Evolutionary conservation across 257 asterid species (phyloP).

Genomic region (Solanum chiquidenum): DNA sequence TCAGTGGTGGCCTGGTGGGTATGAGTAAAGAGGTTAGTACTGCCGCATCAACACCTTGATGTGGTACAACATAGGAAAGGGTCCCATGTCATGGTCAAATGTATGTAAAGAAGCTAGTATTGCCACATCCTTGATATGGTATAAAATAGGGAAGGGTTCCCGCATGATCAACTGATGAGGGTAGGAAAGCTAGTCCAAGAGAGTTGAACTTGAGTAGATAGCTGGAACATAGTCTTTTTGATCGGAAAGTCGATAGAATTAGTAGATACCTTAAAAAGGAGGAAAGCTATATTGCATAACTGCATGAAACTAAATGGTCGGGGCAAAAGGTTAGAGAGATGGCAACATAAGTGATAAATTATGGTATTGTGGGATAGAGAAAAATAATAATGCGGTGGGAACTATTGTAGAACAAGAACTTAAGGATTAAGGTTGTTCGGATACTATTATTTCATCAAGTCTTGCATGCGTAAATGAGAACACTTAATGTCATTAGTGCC

Average conservation of each 20-base stretch:
- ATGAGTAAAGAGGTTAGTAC: not conserved
- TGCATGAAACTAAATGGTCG: not conserved
- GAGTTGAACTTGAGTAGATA: not conserved
- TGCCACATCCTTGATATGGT: not conserved
- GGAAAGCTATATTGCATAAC: not conserved
- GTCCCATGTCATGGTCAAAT: not conserved
- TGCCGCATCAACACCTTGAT: not conserved
- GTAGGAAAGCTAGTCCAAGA: not conserved
- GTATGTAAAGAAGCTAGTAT: not conserved
- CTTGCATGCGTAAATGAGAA: not conserved
- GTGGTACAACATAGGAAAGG: not conserved
- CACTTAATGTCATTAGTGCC: not conserved
- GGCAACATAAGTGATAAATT: not conserved
- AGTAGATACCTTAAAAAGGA: not conserved
- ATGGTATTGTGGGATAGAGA: not conserved
- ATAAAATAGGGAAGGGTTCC: not conserved
- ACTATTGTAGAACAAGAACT: not conserved
- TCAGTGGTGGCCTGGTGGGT: not conserved
- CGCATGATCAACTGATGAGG: not conserved
- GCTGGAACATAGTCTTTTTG: not conserved
- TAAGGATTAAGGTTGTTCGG: not conserved
- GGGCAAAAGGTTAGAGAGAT: not conserved
- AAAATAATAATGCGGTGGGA: not conserved
- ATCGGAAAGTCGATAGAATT: not conserved
- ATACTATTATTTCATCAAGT: not conserved